Percentiles rank a stretch among this genome's conserved stretches.
phyloP scores from a whole-genome alignment of 352 stramenopile species.

The Phytophthora fragariae region DNA sequence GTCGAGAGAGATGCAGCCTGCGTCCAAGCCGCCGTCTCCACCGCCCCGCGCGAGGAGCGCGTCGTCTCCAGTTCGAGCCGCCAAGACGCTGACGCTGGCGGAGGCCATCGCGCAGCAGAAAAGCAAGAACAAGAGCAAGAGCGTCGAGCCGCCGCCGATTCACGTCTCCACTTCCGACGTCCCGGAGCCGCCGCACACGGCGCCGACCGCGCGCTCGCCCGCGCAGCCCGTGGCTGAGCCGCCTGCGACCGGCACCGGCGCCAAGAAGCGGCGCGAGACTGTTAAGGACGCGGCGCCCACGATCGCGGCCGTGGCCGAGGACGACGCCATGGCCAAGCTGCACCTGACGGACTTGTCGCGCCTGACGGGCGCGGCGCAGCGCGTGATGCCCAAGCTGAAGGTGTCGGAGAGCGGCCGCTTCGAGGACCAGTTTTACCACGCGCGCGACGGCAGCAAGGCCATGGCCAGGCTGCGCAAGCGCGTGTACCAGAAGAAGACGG shows the following conservation, averaged over 20 bases:
- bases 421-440: conserved; percentile 90
- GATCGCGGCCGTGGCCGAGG: conserved; percentile 21
- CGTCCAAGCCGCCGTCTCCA: conserved; percentile 7
- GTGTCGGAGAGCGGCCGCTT: conserved; percentile 86
- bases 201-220: conserved; percentile 11
- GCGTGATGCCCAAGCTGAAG: conserved; percentile 70
- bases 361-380: conserved; percentile 20
- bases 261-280: not conserved
- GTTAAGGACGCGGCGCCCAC: conserved; percentile 33
- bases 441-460: conserved; percentile 77
- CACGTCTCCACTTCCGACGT: not conserved
- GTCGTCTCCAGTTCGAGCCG: conserved; percentile 14
- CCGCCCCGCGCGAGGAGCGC: conserved; percentile 24
- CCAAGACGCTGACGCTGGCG: conserved; percentile 35
- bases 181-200: conserved; percentile 8
- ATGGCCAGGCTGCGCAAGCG: conserved; percentile 86
- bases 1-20: not conserved
- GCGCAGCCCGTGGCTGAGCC: conserved; percentile 14
- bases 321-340: conserved; percentile 30
- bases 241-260: not conserved
- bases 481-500: conserved; percentile 71
- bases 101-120: conserved; percentile 30
- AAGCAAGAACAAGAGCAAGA: conserved; percentile 11
- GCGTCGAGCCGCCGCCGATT: conserved; percentile 1
- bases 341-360: conserved; percentile 29